Conservation (phyloP, 805 yeast species). For the Cyberlindnera nakhonratchasimensis region DNA sequence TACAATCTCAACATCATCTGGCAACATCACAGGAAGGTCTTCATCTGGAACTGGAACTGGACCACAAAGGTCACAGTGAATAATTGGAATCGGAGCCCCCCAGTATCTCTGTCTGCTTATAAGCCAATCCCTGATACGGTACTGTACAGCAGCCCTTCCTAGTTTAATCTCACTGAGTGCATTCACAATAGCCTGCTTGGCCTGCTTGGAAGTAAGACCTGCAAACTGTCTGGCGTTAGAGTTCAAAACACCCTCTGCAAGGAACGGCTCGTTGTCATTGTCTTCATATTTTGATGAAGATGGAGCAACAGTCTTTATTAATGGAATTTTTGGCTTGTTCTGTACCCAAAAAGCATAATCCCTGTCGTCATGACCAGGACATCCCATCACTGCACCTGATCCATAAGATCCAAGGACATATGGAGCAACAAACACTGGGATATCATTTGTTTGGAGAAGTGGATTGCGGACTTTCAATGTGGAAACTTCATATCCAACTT, state of each 20-base stretch:
- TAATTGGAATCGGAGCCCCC: constrained; percentile 98
- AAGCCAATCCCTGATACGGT: constrained; percentile 86
- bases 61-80: constrained; percentile 86
- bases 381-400: constrained; percentile 96
- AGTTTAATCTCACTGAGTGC: constrained; percentile 35
- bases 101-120: constrained; percentile 93
- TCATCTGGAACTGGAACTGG: constrained; percentile 87
- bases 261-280: constrained; percentile 32
- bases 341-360: constrained; percentile 78
- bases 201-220: constrained; percentile 51
- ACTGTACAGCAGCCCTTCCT: constrained; percentile 52
- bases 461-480: constrained; percentile 55
- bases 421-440: constrained; percentile 88
- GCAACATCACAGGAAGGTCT: constrained; percentile 80
- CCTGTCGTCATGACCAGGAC: constrained; percentile 89
- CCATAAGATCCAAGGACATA: constrained; percentile 85
- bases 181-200: constrained; percentile 43
- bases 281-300: constrained; percentile 12
- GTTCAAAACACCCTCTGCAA: constrained; percentile 46
- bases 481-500: constrained; percentile 55
- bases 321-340: constrained; percentile 44
- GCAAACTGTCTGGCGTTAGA: constrained; percentile 43
- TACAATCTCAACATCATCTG: constrained; percentile 48
- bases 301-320: constrained; percentile 21
- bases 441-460: constrained; percentile 36